These are phyloP conservation scores for Argentina anserina DNA, from an alignment of 306 rosid genomes.

Conservation along the genomic window DNA sequence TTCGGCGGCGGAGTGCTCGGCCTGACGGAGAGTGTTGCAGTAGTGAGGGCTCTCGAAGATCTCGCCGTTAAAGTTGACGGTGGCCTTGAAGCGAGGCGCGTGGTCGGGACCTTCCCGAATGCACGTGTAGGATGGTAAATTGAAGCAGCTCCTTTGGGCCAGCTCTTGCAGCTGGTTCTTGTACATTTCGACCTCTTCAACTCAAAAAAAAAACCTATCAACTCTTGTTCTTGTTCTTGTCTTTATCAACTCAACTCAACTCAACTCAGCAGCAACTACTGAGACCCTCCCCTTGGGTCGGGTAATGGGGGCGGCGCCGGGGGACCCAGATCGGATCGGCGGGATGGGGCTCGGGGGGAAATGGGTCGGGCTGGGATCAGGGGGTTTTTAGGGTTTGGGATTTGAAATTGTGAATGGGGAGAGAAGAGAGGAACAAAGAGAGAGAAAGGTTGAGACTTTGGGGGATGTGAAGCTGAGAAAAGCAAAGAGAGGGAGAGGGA, in stretches of 20 bases:
- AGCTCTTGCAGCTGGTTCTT: constrained; percentile 99
- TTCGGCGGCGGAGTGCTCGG: constrained; percentile 98
- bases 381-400: constrained; percentile 30
- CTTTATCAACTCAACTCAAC: no score
- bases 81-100: constrained; percentile 96
- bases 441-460: not conserved
- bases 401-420: not conserved
- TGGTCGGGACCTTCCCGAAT: constrained; percentile 98
- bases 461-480: constrained; percentile 20
- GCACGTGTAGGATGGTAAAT: constrained; percentile 89
- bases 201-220: not conserved
- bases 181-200: constrained; percentile 64
- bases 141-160: constrained; percentile 99
- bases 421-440: not conserved
- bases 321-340: constrained; percentile 58
- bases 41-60: constrained; percentile 83
- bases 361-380: constrained; percentile 26
- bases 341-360: constrained; percentile 11
- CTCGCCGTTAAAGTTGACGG: constrained; percentile 96
- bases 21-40: constrained; percentile 91
- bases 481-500: constrained; percentile 20
- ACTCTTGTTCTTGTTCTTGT: not conserved
- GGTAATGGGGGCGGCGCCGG: constrained; percentile 1
- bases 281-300: not conserved
- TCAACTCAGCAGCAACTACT: not conserved